Base-by-base conservation (phyloP, 2,329 filamentous ascomycete species). In the Aureobasidium uvarum region DNA sequence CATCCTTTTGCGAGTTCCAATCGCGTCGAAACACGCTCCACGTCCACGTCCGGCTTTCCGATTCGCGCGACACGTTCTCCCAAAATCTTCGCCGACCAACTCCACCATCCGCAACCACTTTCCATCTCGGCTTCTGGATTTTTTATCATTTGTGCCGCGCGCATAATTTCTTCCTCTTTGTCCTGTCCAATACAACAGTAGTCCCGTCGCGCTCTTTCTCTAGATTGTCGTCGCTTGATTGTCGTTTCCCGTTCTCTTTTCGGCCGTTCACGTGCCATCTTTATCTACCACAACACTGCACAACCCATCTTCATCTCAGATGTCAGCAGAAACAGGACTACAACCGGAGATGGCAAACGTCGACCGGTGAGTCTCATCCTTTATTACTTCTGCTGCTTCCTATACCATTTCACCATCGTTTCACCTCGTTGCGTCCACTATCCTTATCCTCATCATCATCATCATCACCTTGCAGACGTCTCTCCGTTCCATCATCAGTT, bases 321-420 rank as follows among this genome's bases (percentile, higher is more conserved):
- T 63, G 60, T 64, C 62, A 50, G 33, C 52, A 50, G 62, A 64
- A 56, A 50, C 62, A 64, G 62, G 51, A 58, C 56, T 55, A 36
- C 64, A 52, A 66, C 64, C 64, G 46, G 64, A 62, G 64, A 59
- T 66, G 64, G 52, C 55, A 67, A 79, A 82, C 51, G 77, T 83
- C 71, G 85, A 87, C 74, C 84, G 84, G 86, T 88, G 79, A 83
- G 85, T 84, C 73, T 74, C 72, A 71, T 74, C 71, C 66, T 41
- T 28, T 70, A 68, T 70, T 69, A 20, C 20, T 69, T 72, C 38
- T 39, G 48, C 39, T 55, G 68, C 48, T 23, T 31, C 28, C 11
- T 58, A 64, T 66, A 46, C 25, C 55, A 20, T 36, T 25, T 25
- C 33, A 23, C 11, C 39, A 8, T 43, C 13, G 23, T 58, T 25